Base-by-base conservation (phyloP, 331 rosid species). In the Telfairia occidentalis region DNA sequence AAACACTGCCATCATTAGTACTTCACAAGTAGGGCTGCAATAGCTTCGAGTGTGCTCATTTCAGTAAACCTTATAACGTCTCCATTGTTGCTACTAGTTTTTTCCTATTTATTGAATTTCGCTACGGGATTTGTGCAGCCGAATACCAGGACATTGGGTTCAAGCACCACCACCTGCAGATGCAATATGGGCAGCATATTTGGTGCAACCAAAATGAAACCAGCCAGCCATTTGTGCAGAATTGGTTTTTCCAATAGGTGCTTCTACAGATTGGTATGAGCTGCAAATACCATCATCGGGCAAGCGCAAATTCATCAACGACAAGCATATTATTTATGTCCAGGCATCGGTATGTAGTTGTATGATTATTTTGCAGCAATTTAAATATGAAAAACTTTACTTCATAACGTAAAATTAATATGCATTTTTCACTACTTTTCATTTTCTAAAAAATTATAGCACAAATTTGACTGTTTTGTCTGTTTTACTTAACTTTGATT, bases 101-200 rank as follows among this genome's bases (percentile, higher is more conserved):
- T n/a, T 58, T 3, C 37, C 3, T 13, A 10, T 26, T 57, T 9
- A 49, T 49, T 26, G 24, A 13, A 69, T 69, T 16, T 7, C 12
- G 9, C 21, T 79, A 12, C 50, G 71, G 49, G 67, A 57, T 73
- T 65, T 30, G 52, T 83, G 78, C 88, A 93, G 98, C 83, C 84
- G 90, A 76, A 85, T 93, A 76, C 95, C 95, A n/a, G 90, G 97
- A 66, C 96, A 88, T 74, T 91, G 97, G 97, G 84, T 89, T 86
- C 89, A 84, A 75, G 96, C 96, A 24, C 86, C 92, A 23, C 92
- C 96, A 35, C 97, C 97, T 7, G 88, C 96, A 12, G 84, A 90
- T 76, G 96, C 89, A 82, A 73, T 86, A 65, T 92, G 98, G 98
- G 96, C 93, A 32, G 88, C 98, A 19, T 93, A 93, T 83, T 78